phyloP scores from a whole-genome alignment of 2,329 filamentous ascomycete genomes.

The Fusarium nodosum region DNA sequence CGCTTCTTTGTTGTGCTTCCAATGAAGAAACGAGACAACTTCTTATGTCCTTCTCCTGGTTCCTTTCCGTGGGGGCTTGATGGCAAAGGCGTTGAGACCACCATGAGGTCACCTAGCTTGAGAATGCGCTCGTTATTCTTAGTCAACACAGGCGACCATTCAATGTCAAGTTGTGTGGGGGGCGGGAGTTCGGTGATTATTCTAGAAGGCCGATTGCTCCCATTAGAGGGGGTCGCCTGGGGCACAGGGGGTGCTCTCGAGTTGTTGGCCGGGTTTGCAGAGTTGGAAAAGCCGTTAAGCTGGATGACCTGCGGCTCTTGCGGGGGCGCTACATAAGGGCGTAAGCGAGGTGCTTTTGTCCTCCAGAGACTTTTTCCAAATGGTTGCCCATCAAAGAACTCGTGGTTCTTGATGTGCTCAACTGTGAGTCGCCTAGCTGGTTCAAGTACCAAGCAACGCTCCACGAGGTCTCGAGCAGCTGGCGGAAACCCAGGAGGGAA shows the following conservation, averaged over 20 bases:
- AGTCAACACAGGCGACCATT: conserved; percentile 97
- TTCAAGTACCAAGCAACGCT: conserved; percentile 90
- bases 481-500: conserved; percentile 91
- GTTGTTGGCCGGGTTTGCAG: conserved; percentile 52
- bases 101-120: conserved; percentile 91
- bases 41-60: conserved; percentile 82
- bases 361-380: conserved; percentile 92
- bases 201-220: conserved; percentile 74
- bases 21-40: conserved; percentile 93
- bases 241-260: conserved; percentile 55
- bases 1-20: conserved; percentile 92
- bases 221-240: conserved; percentile 58
- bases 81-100: conserved; percentile 81
- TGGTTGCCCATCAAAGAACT: conserved; percentile 89
- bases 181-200: conserved; percentile 96
- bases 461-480: conserved; percentile 88
- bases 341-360: conserved; percentile 87
- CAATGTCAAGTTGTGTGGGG: conserved; percentile 96
- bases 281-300: conserved; percentile 68
- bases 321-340: conserved; percentile 82
- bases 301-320: conserved; percentile 82
- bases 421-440: conserved; percentile 86
- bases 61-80: conserved; percentile 80
- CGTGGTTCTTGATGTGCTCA: conserved; percentile 96
- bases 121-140: conserved; percentile 93